A percentile compares a stretch with the other conserved stretches of the same genome.
Conservation (phyloP, 1,284 basidiomycete genomes). For the Trichosporon faecale region DNA sequence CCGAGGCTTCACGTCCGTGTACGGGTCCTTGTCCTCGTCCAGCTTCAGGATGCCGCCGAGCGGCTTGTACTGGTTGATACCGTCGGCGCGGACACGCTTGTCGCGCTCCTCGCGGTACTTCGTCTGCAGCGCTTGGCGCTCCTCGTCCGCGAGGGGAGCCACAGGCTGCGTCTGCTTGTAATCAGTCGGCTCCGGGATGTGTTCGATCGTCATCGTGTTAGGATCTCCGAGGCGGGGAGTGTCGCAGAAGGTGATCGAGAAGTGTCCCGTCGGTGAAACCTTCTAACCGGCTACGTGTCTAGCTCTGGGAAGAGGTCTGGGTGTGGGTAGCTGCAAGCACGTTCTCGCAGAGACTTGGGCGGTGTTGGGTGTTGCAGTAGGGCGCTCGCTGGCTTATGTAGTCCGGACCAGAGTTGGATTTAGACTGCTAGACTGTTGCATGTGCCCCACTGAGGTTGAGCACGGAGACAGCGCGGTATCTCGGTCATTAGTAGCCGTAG, state of each 20-base stretch:
- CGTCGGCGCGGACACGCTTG: conserved; percentile 18
- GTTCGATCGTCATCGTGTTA: conserved; percentile 13
- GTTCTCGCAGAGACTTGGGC: background rate
- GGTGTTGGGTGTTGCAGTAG: background rate
- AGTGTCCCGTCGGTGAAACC: background rate
- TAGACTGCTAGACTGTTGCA: background rate
- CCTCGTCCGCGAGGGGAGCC: conserved; percentile 9
- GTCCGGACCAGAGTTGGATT: background rate
- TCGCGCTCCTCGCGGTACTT: conserved; percentile 20
- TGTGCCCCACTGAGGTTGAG: background rate
- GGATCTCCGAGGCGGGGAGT: background rate
- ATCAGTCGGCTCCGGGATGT: conserved; percentile 9
- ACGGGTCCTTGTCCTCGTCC: conserved; percentile 19
- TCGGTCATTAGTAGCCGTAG: conserved; percentile 6
- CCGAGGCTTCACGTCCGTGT: conserved; percentile 16
- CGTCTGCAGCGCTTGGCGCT: conserved; percentile 14
- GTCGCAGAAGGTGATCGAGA: background rate
- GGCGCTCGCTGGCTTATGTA: background rate
- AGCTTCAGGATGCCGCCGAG: conserved; percentile 11
- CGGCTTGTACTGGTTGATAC: conserved; percentile 13
- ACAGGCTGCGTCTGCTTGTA: background rate
- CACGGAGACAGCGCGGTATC: background rate
- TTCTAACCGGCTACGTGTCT: background rate
- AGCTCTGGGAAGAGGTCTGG: background rate
- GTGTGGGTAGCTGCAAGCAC: background rate